Evolutionary conservation across 805 yeast species (phyloP), one percentile per base, ranked within the genome.

Genomic region (Ogataea nitratoaversa): DNA sequence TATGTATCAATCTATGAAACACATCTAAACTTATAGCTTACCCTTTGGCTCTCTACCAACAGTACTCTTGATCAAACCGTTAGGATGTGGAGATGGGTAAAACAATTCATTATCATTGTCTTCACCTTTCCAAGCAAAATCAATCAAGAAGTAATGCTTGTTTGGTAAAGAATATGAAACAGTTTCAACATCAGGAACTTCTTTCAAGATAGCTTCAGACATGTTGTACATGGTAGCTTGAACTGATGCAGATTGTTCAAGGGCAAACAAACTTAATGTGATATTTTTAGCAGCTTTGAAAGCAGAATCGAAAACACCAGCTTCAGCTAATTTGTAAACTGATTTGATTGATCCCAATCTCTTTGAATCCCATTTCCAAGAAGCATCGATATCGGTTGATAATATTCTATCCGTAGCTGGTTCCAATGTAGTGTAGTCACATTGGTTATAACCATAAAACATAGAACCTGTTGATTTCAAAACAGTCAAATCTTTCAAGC

Each of bases 141-240:
- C 87, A 59, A 79, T 74, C 61, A 86, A 73, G 61, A 90, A 78
- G 70, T 84, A 90, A 65, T 90, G 97, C 68, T 87, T 90, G 75
- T 90, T 90, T 57, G 97, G 97, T 57, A 90, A 76, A 32, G 75
- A 67, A 63, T 86, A 89, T 38, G 82, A 64, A 27, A 89, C 96
- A 32, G 71, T 70, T 47, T 69, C 74, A 41, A 90, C 71, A 44
- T 69, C 69, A 3, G 79, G 71, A 41, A 77, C 82, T 37, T 54
- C 57, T 36, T 67, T 70, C 58, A 90, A 73, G 48, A 90, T 86
- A 47, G 76, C 79, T 48, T 78, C 72, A 30, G 85, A 74, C 93
- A 90, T 90, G 73, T 88, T 85, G 72, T 78, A 90, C 96, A 90
- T 91, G 43, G 96, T 90, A 34, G 95, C 96, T 70, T 90, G 97